Base-by-base conservation (phyloP, 2,329 filamentous ascomycete species). In the Thielaviopsis euricoi region DNA sequence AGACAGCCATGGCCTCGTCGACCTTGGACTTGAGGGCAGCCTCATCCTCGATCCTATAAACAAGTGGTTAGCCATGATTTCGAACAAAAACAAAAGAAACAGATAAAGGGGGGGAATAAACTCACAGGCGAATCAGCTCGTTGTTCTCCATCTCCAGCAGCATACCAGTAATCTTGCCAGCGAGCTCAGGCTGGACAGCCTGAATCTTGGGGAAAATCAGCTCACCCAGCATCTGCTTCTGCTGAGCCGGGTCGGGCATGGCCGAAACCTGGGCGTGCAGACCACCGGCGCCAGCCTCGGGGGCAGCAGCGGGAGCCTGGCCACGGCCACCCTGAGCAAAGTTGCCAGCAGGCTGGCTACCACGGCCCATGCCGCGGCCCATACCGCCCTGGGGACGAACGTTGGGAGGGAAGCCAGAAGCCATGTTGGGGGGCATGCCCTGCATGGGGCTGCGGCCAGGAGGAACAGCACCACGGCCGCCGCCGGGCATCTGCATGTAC, bases 161-260 rank as follows among this genome's bases (percentile, higher is more conserved):
- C 93, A 98, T 98, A 75, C 93, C 93, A 62, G 93, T 98, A 72
- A 98, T 97, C 85, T 98, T 98, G 70, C 93, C 93, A 62, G 93
- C 93, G 67, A 98, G 80, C 67, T 96, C 90, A 61, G 89, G 87
- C 77, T 98, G 93, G 74, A 95, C 85, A 65, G 82, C 83, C 72
- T 90, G 84, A 68, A 98, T 97, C 86, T 97, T 98, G 69, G 93
- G 93, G 81, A 97, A 98, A 66, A 98, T 86, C 65, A 89, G 85
- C 76, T 98, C 93, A 71, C 93, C 93, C 58, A 98, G 83, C 73
- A 97, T 88, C 80, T 98, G 93, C 83, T 98, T 98, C 80, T 97
- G 93, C 76, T 95, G 88, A 53, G 79, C 78, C 46, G 85, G 79
- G 66, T 73, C 74, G 60, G 75, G 75, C 54, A 77, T 76, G 40